These are phyloP conservation scores for Epichloe baconii DNA, from an alignment of 2,329 filamentous ascomycete genomes.

Conservation along the genomic window DNA sequence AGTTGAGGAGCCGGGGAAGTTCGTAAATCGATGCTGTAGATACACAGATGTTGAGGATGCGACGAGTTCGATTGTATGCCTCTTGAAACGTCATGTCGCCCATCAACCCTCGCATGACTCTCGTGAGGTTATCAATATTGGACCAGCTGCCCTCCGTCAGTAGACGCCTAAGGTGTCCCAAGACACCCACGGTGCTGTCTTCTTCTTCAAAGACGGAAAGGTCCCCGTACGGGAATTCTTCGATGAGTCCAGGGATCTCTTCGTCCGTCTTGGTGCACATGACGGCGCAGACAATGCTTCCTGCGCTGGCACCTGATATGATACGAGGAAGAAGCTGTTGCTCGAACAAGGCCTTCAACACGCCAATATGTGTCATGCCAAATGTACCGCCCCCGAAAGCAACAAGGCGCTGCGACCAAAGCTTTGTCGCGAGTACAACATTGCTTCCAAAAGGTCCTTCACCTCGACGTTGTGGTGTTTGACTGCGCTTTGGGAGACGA, in stretches of 20 bases:
- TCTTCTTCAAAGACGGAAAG: slow-evolving; percentile 64
- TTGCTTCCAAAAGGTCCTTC: slow-evolving; percentile 48
- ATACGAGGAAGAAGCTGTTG: slow-evolving; percentile 66
- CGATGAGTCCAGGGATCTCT: slow-evolving; percentile 58
- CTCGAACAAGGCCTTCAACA: slow-evolving; percentile 70
- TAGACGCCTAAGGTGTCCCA: slow-evolving; percentile 58
- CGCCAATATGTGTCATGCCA: slow-evolving; percentile 85
- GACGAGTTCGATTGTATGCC: slow-evolving; percentile 84
- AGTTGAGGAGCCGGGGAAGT: slow-evolving; percentile 71
- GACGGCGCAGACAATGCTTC: slow-evolving; percentile 73
- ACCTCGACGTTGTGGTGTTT: slow-evolving; percentile 41
- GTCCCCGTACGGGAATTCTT: slow-evolving; percentile 65
- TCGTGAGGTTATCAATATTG: slow-evolving; percentile 67
- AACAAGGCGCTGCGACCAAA: slow-evolving; percentile 77
- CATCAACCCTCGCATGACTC: slow-evolving; percentile 68
- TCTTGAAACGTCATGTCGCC: slow-evolving; percentile 92
- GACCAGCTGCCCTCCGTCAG: slow-evolving; percentile 75
- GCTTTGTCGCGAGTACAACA: slow-evolving; percentile 61
- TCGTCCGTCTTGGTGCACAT: slow-evolving; percentile 67
- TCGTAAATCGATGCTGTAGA: slow-evolving; percentile 82
- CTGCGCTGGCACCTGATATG: slow-evolving; percentile 77
- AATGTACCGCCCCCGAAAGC: slow-evolving; percentile 75
- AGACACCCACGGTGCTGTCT: slow-evolving; percentile 43
- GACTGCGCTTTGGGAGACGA: slow-evolving; percentile 48
- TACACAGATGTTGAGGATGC: slow-evolving; percentile 88